Evolutionary conservation across 495 filamentous ascomycete genomes (phyloP).

Genomic region (Emericellopsis terricola): DNA sequence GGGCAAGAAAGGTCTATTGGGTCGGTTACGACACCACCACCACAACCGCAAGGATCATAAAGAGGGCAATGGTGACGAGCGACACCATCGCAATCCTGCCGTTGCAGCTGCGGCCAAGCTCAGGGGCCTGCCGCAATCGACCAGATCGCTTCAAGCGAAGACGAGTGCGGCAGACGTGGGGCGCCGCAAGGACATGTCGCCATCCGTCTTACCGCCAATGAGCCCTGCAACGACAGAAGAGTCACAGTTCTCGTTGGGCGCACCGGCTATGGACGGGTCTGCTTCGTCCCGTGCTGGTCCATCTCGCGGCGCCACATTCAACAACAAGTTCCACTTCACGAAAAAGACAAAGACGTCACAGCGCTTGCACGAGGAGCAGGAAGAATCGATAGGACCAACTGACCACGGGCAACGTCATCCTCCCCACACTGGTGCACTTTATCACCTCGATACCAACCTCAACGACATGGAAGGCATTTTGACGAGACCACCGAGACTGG

Average conservation of each 20-base stretch:
- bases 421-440: conserved; percentile 30
- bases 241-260: too few relatives aligned
- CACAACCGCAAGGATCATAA: conserved; percentile 31
- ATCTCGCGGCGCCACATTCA: conserved; percentile 37
- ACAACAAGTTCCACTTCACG: conserved; percentile 34
- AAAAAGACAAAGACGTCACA: conserved; percentile 21
- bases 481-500: conserved; percentile 39
- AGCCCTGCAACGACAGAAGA: conserved; percentile 20
- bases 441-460: conserved; percentile 68
- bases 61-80: conserved; percentile 15
- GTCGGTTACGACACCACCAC: conserved; percentile 34
- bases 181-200: conserved; percentile 19
- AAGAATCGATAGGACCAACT: conserved; percentile 27
- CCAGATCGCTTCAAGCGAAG: conserved; percentile 31
- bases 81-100: too few relatives aligned
- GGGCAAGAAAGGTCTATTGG: conserved; percentile 46
- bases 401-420: conserved; percentile 22
- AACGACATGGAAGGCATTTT: conserved; percentile 73
- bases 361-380: conserved; percentile 21
- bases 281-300: too few relatives aligned
- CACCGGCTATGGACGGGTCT: too few relatives aligned
- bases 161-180: conserved; percentile 31
- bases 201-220: conserved; percentile 26
- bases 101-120: conserved; percentile 20
- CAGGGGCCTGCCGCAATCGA: conserved; percentile 35